Conservation (phyloP, 345 rosid species). For the Arabidopsis suecica region DNA sequence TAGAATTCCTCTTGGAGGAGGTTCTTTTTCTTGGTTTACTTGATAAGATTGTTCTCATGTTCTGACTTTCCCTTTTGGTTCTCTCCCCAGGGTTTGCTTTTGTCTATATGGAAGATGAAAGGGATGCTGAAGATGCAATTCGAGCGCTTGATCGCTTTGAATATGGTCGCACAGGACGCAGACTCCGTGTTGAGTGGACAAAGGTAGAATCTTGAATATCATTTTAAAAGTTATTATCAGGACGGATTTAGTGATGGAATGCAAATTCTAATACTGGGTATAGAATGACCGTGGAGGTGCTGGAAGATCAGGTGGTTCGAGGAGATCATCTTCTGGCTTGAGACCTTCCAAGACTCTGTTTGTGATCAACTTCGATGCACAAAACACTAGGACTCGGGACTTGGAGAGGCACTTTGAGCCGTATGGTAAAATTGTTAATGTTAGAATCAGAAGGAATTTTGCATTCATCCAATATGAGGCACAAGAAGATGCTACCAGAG, state of each 20-base stretch:
- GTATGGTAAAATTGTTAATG: conserved; percentile 87
- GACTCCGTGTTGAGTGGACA: conserved; percentile 99
- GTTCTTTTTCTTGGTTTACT: conserved; percentile 34
- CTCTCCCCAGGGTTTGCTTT: conserved; percentile 76
- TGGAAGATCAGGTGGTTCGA: conserved; percentile 63
- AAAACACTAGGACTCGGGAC: conserved; percentile 81
- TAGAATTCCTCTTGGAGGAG: conserved; percentile 52
- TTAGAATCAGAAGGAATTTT: conserved; percentile 93
- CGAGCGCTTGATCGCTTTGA: conserved; percentile 83
- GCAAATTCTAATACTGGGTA: conserved; percentile 24
- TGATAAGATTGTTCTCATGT: neutral
- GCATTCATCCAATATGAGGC: conserved; percentile 91
- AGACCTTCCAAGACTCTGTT: conserved; percentile 94
- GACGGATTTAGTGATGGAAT: neutral
- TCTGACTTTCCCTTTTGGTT: neutral
- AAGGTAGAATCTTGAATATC: conserved; percentile 52
- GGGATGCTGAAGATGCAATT: conserved; percentile 98
- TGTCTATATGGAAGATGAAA: conserved; percentile 94
- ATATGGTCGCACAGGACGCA: conserved; percentile 90
- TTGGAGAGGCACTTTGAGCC: conserved; percentile 94
- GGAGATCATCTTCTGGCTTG: conserved; percentile 64
- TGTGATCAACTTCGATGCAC: conserved; percentile 93
- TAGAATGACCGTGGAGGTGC: conserved; percentile 79
- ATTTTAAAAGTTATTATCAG: neutral
- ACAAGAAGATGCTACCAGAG: conserved; percentile 89